A percentile compares a stretch with the other conserved stretches of the same genome.
Conservation (phyloP, 73 alveolate genomes). For the Paramecium sonneborni region DNA sequence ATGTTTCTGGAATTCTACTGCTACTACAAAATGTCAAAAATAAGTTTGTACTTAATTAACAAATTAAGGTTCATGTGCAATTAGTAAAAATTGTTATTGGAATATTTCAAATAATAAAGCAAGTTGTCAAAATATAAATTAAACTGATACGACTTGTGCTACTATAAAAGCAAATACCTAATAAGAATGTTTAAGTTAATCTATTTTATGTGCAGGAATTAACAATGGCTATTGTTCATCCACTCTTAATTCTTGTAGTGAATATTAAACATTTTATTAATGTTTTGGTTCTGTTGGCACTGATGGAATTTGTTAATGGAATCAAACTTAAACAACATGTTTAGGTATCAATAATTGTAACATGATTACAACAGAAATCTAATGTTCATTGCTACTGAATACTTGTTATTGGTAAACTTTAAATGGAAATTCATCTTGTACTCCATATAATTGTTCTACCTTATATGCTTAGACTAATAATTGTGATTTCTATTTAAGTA, state of each 20-base stretch:
- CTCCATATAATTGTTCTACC: not conserved
- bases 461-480: not conserved
- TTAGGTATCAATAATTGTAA: not conserved
- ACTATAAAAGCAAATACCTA: not conserved
- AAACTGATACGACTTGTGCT: not conserved
- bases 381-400: not conserved
- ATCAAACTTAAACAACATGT: not conserved
- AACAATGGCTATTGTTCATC: not conserved
- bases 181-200: not conserved
- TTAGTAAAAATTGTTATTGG: not conserved
- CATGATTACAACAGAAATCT: not conserved
- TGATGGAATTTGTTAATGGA: conserved; percentile 25
- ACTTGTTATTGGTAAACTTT: not conserved
- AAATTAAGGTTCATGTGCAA: not conserved
- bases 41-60: not conserved
- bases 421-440: not conserved
- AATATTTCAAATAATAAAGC: not conserved
- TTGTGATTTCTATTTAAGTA: not conserved
- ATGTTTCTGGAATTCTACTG: not conserved
- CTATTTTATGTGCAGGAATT: not conserved
- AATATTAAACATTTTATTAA: not conserved
- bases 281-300: conserved; percentile 18
- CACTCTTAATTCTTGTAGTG: not conserved
- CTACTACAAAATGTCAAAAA: not conserved
- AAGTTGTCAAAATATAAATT: not conserved